Percentiles rank a stretch among this genome's conserved stretches.
phyloP scores from a whole-genome alignment of 257 asterid species.

The Nicotiana knightiana region DNA sequence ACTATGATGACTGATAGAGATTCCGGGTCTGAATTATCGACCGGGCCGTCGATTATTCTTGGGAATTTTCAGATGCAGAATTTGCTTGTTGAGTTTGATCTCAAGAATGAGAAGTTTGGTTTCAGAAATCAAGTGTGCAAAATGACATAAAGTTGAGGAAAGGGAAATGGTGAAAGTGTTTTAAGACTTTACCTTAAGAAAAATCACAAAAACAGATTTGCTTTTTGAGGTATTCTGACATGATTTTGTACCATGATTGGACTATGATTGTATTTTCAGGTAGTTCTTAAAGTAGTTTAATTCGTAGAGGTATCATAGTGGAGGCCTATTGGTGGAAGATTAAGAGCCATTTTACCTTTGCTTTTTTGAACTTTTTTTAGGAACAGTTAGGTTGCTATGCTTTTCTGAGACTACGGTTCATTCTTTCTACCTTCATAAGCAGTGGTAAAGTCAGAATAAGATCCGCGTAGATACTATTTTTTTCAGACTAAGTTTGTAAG shows the following conservation, averaged over 20 bases:
- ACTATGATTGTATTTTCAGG: not conserved
- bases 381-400: no score
- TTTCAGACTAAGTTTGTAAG: rapidly evolving
- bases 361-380: no score
- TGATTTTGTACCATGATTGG: not conserved
- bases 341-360: no score
- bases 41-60: slow-evolving; percentile 73
- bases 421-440: no score
- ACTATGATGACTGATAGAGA: slow-evolving; percentile 44
- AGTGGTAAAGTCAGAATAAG: no score
- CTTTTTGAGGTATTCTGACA: not conserved
- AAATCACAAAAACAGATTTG: not conserved
- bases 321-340: not conserved
- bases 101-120: slow-evolving; percentile 68
- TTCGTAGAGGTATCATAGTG: not conserved
- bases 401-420: no score
- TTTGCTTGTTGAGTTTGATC: slow-evolving; percentile 64
- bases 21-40: slow-evolving; percentile 25
- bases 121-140: slow-evolving; percentile 54
- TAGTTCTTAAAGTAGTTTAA: not conserved
- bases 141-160: slow-evolving; percentile 10
- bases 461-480: no score
- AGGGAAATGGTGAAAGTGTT: not conserved
- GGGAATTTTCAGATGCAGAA: slow-evolving; percentile 89
- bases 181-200: not conserved